phyloP scores from a whole-genome alignment of 257 asterid species.

The Striga asiatica region DNA sequence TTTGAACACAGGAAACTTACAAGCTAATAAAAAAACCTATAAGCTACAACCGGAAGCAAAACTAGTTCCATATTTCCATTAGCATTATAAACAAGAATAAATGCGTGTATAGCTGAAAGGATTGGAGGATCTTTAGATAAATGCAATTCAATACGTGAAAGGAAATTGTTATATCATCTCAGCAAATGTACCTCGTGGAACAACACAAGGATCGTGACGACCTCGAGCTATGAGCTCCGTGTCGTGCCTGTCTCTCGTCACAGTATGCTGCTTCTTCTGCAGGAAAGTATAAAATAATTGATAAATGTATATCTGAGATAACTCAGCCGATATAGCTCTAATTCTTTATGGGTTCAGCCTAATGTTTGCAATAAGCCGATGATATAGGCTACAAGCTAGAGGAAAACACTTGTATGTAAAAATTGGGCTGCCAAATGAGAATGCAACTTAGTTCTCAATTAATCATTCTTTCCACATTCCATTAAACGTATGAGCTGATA shows the following conservation, averaged over 20 bases:
- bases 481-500: background rate
- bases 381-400: too few relatives aligned
- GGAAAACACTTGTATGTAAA: background rate
- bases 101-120: conserved; percentile 1
- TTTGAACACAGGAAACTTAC: too few relatives aligned
- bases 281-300: conserved; percentile 9
- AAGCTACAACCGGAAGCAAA: too few relatives aligned
- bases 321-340: background rate
- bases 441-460: background rate
- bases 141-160: too few relatives aligned
- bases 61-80: background rate
- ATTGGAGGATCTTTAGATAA: background rate
- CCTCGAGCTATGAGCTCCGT: conserved; percentile 93
- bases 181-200: conserved; percentile 71
- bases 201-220: conserved; percentile 98
- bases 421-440: background rate
- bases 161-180: background rate
- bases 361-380: too few relatives aligned
- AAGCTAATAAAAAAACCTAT: too few relatives aligned
- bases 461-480: background rate
- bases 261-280: conserved; percentile 93
- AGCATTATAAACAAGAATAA: background rate
- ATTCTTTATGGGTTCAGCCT: background rate
- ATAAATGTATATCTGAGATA: background rate
- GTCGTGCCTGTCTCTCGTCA: conserved; percentile 77